A percentile compares a stretch with the other conserved stretches of the same genome.
phyloP scores from a whole-genome alignment of 2,329 filamentous ascomycete genomes.

The Saccharata proteae region DNA sequence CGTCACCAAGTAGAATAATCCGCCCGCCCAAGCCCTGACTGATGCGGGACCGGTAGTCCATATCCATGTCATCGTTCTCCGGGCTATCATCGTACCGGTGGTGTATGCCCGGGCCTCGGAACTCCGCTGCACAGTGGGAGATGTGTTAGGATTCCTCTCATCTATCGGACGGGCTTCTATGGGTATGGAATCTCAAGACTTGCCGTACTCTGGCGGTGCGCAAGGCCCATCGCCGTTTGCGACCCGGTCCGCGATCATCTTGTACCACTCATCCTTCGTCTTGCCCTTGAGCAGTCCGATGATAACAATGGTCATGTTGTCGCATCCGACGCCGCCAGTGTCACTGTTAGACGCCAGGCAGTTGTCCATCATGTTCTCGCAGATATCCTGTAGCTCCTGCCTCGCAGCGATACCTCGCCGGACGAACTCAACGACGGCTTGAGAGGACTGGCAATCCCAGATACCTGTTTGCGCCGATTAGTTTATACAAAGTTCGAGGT shows the following conservation, averaged over 20 bases:
- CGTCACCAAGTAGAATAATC: conserved; percentile 91
- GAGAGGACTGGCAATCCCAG: conserved; percentile 98
- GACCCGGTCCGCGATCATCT: conserved; percentile 85
- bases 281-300: conserved; percentile 82
- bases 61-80: conserved; percentile 60
- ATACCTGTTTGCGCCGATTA: conserved; percentile 54
- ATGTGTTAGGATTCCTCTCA: conserved; percentile 21
- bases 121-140: conserved; percentile 33
- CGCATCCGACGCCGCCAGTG: conserved; percentile 92
- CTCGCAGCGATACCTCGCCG: conserved; percentile 91
- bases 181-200: conserved; percentile 41
- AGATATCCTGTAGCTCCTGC: conserved; percentile 88
- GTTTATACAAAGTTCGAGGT: neutral
- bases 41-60: conserved; percentile 55
- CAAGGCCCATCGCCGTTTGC: conserved; percentile 95
- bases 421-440: conserved; percentile 94
- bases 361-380: conserved; percentile 99
- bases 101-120: conserved; percentile 38
- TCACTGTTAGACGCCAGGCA: conserved; percentile 96
- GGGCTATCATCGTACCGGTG: conserved; percentile 38
- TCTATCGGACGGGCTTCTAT: conserved; percentile 9
- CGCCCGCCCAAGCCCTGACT: conserved; percentile 54
- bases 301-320: conserved; percentile 98
- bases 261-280: conserved; percentile 97
- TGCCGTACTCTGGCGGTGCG: conserved; percentile 98